Percentiles rank a stretch among this genome's conserved stretches.
These are phyloP conservation scores for Trichosporon faecale DNA, from an alignment of 1,284 basidiomycete genomes.

Conservation along the genomic window DNA sequence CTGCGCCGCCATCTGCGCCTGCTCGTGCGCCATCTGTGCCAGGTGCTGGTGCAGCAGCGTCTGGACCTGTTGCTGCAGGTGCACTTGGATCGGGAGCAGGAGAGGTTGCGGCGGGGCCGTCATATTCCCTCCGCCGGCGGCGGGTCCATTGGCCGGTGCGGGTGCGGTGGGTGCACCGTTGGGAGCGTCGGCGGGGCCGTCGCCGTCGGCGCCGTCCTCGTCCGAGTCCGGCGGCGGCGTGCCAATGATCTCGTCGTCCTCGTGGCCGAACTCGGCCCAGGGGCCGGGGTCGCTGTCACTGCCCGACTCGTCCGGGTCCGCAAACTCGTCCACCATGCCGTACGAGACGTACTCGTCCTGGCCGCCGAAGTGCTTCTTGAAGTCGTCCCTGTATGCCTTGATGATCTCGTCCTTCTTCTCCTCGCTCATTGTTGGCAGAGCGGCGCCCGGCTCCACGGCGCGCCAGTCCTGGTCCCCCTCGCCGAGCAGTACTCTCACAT, in stretches of 20 bases:
- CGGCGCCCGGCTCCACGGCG: not conserved
- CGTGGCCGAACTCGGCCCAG: not conserved
- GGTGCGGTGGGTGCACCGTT: not conserved
- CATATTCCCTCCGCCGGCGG: no score
- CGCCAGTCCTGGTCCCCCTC: slow-evolving; percentile 3
- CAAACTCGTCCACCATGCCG: not conserved
- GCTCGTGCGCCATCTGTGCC: not conserved
- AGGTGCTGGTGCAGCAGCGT: not conserved
- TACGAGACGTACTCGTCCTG: not conserved
- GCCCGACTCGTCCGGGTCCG: not conserved
- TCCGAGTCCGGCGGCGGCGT: not conserved
- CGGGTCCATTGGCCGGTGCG: no score
- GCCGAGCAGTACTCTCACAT: not conserved
- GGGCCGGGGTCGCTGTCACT: not conserved
- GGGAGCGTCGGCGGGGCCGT: not conserved
- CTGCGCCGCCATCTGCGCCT: not conserved
- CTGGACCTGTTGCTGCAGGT: not conserved
- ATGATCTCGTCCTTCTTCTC: not conserved
- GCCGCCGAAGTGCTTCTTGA: not conserved
- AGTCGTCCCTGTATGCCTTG: not conserved
- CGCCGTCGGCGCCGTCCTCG: not conserved
- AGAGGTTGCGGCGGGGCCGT: not conserved
- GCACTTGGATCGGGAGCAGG: not conserved
- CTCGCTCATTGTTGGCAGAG: not conserved
- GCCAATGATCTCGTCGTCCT: slow-evolving; percentile 6